These are phyloP conservation scores for Umbellularia californica DNA, from an alignment of 164 flowering plant species.

Conservation along the genomic window DNA sequence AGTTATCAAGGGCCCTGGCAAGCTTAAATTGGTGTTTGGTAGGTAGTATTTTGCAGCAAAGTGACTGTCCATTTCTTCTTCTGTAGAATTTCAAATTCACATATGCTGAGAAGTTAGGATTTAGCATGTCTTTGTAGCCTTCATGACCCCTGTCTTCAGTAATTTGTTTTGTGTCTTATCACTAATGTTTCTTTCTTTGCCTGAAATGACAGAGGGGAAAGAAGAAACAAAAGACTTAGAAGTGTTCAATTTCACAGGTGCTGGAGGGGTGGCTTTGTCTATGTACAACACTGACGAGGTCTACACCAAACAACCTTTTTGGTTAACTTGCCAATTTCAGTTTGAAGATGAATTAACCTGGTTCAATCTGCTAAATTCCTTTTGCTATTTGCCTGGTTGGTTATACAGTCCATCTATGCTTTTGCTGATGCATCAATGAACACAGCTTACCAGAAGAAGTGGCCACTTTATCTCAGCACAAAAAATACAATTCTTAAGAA, in stretches of 20 bases:
- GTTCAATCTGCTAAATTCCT: conserved; percentile 8
- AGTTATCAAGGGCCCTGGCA: conserved; percentile 87
- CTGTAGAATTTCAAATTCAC: not conserved
- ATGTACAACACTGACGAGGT: conserved; percentile 99
- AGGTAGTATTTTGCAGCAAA: conserved; percentile 9
- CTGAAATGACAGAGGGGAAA: conserved; percentile 73
- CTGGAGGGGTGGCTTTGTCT: conserved; percentile 83
- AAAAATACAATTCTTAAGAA: conserved; percentile 97
- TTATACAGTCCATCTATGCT: conserved; percentile 67
- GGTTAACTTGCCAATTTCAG: not conserved
- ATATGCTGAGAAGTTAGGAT: not conserved
- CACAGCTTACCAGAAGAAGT: conserved; percentile 79
- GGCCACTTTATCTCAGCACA: conserved; percentile 99
- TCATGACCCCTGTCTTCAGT: not conserved
- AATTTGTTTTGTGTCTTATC: not conserved
- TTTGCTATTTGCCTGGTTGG: conserved; percentile 4
- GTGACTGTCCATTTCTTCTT: not conserved
- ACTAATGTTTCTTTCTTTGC: not conserved
- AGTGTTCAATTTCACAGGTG: conserved; percentile 82
- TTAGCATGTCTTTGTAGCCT: not conserved
- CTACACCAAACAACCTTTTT: conserved; percentile 7
- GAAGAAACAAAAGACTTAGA: conserved; percentile 63
- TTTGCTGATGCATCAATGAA: conserved; percentile 97
- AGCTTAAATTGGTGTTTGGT: conserved; percentile 93
- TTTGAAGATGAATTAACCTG: not conserved